phyloP scores from a whole-genome alignment of 2,329 filamentous ascomycete genomes.

The Cladosporium oxysporum region DNA sequence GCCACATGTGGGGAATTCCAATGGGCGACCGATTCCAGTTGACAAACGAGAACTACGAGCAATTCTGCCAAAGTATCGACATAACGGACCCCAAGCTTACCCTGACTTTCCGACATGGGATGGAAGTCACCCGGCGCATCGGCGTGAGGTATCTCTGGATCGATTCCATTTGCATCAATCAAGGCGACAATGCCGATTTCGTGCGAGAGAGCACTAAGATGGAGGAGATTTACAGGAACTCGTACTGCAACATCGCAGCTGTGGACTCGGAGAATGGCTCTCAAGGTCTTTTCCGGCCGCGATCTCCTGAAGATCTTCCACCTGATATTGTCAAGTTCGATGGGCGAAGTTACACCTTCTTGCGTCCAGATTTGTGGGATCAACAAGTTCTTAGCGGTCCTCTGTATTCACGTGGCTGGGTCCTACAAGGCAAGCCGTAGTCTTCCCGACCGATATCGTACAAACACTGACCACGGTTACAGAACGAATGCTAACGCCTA shows the following conservation, averaged over 20 bases:
- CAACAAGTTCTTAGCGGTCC: conserved; percentile 10
- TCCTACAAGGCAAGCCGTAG: conserved; percentile 1
- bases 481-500: conserved; percentile 20
- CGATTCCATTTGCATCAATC: conserved; percentile 24
- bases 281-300: conserved; percentile 17
- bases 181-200: conserved; percentile 23
- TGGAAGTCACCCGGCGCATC: conserved; percentile 9
- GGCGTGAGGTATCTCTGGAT: conserved; percentile 24
- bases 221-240: conserved; percentile 12
- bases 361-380: conserved; percentile 5
- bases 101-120: conserved; percentile 3
- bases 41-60: conserved; percentile 1
- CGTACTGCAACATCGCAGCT: conserved; percentile 6
- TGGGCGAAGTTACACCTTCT: background rate
- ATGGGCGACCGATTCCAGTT: background rate
- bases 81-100: background rate
- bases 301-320: background rate
- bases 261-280: conserved; percentile 3
- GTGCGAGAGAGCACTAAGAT: conserved; percentile 11
- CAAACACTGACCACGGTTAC: background rate
- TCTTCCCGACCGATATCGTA: background rate
- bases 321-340: background rate
- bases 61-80: background rate
- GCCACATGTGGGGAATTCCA: background rate
- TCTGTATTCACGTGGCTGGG: conserved; percentile 21